Conservation (phyloP, 805 yeast species). For the Tetrapisispora nanseiensis region DNA sequence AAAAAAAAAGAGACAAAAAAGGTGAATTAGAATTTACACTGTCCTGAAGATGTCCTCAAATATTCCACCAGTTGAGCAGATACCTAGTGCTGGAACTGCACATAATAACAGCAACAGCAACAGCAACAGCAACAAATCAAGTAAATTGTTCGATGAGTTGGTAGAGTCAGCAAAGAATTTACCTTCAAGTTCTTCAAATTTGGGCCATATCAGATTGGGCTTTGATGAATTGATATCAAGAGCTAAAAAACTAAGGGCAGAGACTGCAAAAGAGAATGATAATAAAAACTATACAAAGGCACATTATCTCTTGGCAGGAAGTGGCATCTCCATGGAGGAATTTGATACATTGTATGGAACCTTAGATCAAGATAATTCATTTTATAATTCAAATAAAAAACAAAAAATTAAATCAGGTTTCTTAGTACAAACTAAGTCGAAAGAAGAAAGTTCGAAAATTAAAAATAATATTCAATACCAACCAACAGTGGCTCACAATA, state of each 20-base stretch:
- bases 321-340: slow-evolving; percentile 81
- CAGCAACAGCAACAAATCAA: neutral
- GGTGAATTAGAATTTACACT: neutral
- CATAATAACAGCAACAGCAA: no score
- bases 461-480: slow-evolving; percentile 51
- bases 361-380: slow-evolving; percentile 9
- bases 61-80: neutral
- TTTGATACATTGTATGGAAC: slow-evolving; percentile 49
- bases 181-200: slow-evolving; percentile 53
- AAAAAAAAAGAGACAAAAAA: neutral
- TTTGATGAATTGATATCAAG: slow-evolving; percentile 66
- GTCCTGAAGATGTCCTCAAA: neutral
- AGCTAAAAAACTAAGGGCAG: slow-evolving; percentile 47
- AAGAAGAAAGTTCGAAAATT: slow-evolving; percentile 25
- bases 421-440: neutral
- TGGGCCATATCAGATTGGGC: slow-evolving; percentile 75
- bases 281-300: slow-evolving; percentile 46
- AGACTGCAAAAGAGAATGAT: slow-evolving; percentile 21
- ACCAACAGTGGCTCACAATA: neutral
- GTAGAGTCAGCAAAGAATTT: slow-evolving; percentile 68
- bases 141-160: slow-evolving; percentile 36
- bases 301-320: slow-evolving; percentile 81
- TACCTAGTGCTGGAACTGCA: neutral
- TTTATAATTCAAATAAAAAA: neutral
- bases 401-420: no score